A percentile compares a stretch with the other conserved stretches of the same genome.
These are phyloP conservation scores for Elsinoe ampelina DNA, from an alignment of 2,329 filamentous ascomycete genomes.

Conservation along the genomic window DNA sequence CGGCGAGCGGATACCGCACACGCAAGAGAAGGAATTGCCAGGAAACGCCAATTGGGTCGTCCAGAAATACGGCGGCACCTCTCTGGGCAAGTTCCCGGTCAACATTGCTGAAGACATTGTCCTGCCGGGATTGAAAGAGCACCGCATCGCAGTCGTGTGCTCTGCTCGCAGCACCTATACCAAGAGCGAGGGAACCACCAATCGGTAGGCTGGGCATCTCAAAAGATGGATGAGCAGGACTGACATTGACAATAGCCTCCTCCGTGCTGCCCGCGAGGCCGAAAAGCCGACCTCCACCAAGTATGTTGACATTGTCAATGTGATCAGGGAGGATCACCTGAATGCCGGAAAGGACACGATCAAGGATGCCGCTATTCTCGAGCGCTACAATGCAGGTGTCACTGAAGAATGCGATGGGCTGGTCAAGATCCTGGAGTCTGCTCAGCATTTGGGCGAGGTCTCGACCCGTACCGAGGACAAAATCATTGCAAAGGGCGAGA, in stretches of 20 bases:
- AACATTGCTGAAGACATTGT: constrained; percentile 54
- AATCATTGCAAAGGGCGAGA: constrained; percentile 91
- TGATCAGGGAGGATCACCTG: constrained; percentile 75
- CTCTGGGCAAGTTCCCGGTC: constrained; percentile 82
- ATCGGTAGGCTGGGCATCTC: constrained; percentile 55
- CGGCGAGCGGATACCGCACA: constrained; percentile 30
- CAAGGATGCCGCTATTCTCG: constrained; percentile 32
- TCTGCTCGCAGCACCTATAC: constrained; percentile 90
- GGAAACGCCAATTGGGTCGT: constrained; percentile 61
- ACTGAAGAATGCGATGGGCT: constrained; percentile 72
- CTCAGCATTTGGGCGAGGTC: constrained; percentile 47
- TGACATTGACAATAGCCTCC: constrained; percentile 26
- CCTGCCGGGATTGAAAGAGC: constrained; percentile 47
- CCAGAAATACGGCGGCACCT: constrained; percentile 93
- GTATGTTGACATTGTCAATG: constrained; percentile 66
- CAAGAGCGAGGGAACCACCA: constrained; percentile 91
- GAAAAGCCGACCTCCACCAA: constrained; percentile 36
- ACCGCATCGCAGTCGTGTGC: constrained; percentile 85
- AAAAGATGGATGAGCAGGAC: not conserved
- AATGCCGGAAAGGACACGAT: constrained; percentile 52
- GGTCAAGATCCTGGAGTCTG: constrained; percentile 60
- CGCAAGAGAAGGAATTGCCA: constrained; percentile 39
- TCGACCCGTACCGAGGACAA: constrained; percentile 50
- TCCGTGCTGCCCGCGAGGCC: constrained; percentile 40
- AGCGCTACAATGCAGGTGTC: constrained; percentile 56